These are phyloP conservation scores for Periconia sp. DNA, from an alignment of 2,329 filamentous ascomycete genomes.

Conservation along the genomic window DNA sequence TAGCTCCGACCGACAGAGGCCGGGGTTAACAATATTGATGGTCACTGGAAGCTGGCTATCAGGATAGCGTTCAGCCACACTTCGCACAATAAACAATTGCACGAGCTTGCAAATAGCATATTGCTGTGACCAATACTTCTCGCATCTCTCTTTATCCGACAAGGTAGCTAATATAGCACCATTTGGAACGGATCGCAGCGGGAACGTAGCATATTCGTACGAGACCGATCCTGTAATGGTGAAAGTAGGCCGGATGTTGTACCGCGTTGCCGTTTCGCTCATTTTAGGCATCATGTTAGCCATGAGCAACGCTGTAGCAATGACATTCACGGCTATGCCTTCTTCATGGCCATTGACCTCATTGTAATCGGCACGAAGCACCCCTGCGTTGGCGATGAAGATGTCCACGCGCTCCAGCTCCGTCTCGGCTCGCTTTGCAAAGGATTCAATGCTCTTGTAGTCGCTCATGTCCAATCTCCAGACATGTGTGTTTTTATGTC, in stretches of 20 bases:
- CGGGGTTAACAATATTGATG: constrained; percentile 32
- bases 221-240: constrained; percentile 5
- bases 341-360: constrained; percentile 19
- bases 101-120: constrained; percentile 13
- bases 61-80: constrained; percentile 7
- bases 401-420: constrained; percentile 32
- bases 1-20: constrained; percentile 20
- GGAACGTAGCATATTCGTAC: constrained; percentile 2
- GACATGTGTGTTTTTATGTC: constrained; percentile 40
- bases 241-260: constrained; percentile 1
- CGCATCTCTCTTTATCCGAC: not conserved
- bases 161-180: not conserved
- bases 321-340: constrained; percentile 37
- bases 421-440: constrained; percentile 24
- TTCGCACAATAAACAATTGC: constrained; percentile 9
- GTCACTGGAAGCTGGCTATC: constrained; percentile 22
- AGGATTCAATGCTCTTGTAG: constrained; percentile 39
- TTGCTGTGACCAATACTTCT: not conserved
- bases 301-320: constrained; percentile 30
- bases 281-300: constrained; percentile 16
- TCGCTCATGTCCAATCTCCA: constrained; percentile 48
- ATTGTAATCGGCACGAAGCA: constrained; percentile 20
- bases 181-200: constrained; percentile 2
- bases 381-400: constrained; percentile 39
- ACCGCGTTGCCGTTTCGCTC: constrained; percentile 2